Base-by-base conservation (phyloP, 148 eudicot genomes). In the Oxyria digyna region DNA sequence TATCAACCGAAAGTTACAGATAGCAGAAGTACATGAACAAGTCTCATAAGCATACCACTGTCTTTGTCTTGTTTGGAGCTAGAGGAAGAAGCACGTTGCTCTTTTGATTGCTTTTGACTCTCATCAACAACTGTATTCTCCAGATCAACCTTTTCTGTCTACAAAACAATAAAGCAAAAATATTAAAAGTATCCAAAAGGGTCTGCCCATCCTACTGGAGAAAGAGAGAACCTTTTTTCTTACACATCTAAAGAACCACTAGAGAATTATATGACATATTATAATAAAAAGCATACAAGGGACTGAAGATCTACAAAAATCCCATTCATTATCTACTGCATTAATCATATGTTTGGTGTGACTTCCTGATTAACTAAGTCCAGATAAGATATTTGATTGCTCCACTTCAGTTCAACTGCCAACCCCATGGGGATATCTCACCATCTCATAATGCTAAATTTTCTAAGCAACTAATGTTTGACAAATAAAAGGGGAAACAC, bases 121-220 rank as follows among this genome's bases (percentile, higher is more conserved):
- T 91, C 97, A 75, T 91, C 96, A 71, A 91, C 97, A 27, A 91
- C 97, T 69, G 97, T 91, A 72, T 91, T 89, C 86, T 91, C 97
- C 76, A 91, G 74, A 76, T 91, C 97, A 74, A 91, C 97, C 78
- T 91, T 91, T 71, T 91, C 97, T 72, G 97, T 87, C 97, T 91
- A 76, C 73, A 81, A 20, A 73, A 68, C 27, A 55, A 46, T 20
- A 8, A 69, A 70, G 42, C 26, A 37, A 66, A 37, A 37, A 13
- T 4, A 4, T 70, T 21, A 7, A n/a, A 32, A 70, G 31, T 33
- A 69, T 33, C 15, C 45, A 40, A 37, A 35, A 65, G 64, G 35
- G 37, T 57, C 64, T 27, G 15, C 8, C 15, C 64, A 13, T 29
- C 35, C n/a, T 14, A 55, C n/a, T 1, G 3, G 33, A 24, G 13